Evolutionary conservation across 495 filamentous ascomycete species (phyloP), one percentile per base, ranked within the genome.

Genomic region (Mytilinidion resinicola): DNA sequence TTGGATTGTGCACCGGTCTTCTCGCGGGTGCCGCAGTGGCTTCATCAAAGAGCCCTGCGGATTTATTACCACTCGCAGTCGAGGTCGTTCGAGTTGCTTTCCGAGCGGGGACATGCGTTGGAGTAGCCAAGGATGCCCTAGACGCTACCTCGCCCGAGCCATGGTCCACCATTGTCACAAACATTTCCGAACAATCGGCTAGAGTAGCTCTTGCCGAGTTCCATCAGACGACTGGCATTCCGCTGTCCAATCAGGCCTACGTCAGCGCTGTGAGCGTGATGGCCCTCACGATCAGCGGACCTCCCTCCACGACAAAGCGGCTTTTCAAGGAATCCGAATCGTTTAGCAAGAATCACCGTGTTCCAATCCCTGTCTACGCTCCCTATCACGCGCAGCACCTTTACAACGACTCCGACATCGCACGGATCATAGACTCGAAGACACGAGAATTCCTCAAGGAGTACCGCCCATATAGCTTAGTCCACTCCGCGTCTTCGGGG

Each of bases 341-440:
- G 9, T 72, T 86, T 30, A 76, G 78, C 51, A 73, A 78, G 3
- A 70, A 78, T 51, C 84, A 84, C 63, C 79, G 79, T 1, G 77
- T 80, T 5, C 78, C 78, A n/a, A 81, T 87, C 43, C 83, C 87
- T 0, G 82, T 95, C 19, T 84, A 87, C 61, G 90, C 85, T 0
- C 87, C 90, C 1, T 95, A 90, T 64, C 90, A 96, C 72, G 88
- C 90, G 11, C 63, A 77, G 1, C 88, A 95, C 69, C 72, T 95
- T 9, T 86, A 89, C 70, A 75, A 75, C 6, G 56, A 74, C 14
- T 74, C 74, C 12, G 82, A 90, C 61, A 73, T 88, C 39, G 77
- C 81, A 42, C 78, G 78, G 52, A 82, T 91, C 44, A 63, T 90
- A 25, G 64, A 75, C 61, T 54, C 51, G 67, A 17, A 73, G 62